phyloP scores from a whole-genome alignment of 306 rosid species.

The Nissolia schottii region DNA sequence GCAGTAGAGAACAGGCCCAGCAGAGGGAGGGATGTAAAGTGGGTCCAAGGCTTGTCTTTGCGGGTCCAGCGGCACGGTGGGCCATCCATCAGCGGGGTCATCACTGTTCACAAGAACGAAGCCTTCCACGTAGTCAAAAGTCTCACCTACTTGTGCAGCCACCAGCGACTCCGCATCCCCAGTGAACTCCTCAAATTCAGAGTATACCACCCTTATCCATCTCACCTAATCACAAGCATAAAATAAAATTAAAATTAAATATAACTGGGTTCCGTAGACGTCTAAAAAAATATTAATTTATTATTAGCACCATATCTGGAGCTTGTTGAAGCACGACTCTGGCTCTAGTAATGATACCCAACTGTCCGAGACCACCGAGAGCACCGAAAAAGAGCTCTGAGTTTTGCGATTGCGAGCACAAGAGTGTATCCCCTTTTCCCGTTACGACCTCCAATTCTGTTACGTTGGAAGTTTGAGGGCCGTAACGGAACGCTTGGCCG shows the following conservation, averaged over 20 bases:
- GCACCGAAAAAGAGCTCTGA: slow-evolving; percentile 63
- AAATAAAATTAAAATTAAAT: not conserved
- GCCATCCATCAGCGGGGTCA: slow-evolving; percentile 65
- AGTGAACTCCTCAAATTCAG: slow-evolving; percentile 62
- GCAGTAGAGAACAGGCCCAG: slow-evolving; percentile 83
- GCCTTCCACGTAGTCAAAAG: slow-evolving; percentile 95
- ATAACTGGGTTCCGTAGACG: not conserved
- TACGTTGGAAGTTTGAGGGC: slow-evolving; percentile 91
- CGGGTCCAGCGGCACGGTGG: slow-evolving; percentile 54
- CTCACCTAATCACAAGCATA: slow-evolving; percentile 58
- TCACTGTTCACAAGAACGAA: slow-evolving; percentile 72
- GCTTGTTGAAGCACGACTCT: slow-evolving; percentile 64
- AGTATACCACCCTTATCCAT: slow-evolving; percentile 88
- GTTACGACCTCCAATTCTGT: slow-evolving; percentile 81
- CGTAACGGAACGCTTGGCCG: slow-evolving; percentile 89
- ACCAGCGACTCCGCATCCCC: slow-evolving; percentile 78
- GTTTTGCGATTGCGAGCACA: slow-evolving; percentile 62
- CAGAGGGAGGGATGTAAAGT: slow-evolving; percentile 30
- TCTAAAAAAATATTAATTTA: not conserved
- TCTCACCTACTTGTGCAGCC: slow-evolving; percentile 44
- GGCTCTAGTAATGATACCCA: slow-evolving; percentile 85
- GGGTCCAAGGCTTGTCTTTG: slow-evolving; percentile 50
- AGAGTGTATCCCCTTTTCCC: slow-evolving; percentile 65
- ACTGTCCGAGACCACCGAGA: slow-evolving; percentile 94
- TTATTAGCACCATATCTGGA: slow-evolving; percentile 63